Evolutionary conservation across 768 basidiomycete species (phyloP).

Genomic region (Trametes cingulata): DNA sequence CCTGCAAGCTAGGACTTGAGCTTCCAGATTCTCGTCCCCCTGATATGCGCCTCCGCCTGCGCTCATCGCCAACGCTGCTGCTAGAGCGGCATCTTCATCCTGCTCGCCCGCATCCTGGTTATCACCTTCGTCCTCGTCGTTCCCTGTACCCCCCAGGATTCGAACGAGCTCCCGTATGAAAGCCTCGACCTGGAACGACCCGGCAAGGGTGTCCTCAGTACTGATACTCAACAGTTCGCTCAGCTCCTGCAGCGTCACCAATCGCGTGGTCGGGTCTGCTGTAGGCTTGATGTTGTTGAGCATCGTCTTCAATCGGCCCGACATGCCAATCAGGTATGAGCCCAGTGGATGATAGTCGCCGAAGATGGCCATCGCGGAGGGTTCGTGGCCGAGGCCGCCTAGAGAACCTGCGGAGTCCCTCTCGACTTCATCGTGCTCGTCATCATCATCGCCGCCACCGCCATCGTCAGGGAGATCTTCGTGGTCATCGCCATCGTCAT

Average conservation of each 20-base stretch:
- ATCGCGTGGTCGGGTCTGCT: constrained; percentile 81
- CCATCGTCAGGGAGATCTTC: constrained; percentile 46
- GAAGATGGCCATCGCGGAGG: constrained; percentile 76
- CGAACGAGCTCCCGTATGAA: constrained; percentile 91
- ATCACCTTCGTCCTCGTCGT: constrained; percentile 74
- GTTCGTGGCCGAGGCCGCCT: constrained; percentile 53
- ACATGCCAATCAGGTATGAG: constrained; percentile 90
- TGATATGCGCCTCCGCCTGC: constrained; percentile 60
- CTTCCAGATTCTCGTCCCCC: constrained; percentile 88
- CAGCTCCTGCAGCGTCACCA: constrained; percentile 90
- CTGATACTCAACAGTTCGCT: constrained; percentile 94
- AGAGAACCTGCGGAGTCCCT: constrained; percentile 32
- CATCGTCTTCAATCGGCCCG: constrained; percentile 86
- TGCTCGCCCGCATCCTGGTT: constrained; percentile 62
- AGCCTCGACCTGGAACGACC: constrained; percentile 92
- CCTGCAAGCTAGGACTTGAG: constrained; percentile 93
- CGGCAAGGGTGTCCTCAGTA: constrained; percentile 94
- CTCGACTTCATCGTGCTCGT: constrained; percentile 48
- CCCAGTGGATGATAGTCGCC: constrained; percentile 87
- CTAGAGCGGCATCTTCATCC: constrained; percentile 86
- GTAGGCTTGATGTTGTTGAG: constrained; percentile 84
- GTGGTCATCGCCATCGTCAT: constrained; percentile 45
- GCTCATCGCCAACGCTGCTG: constrained; percentile 85
- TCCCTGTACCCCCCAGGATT: constrained; percentile 81
- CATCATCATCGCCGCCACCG: constrained; percentile 51